A percentile compares a stretch with the other conserved stretches of the same genome.
These are phyloP conservation scores for Coniella lustricola DNA, from an alignment of 2,329 filamentous ascomycete species.

Conservation along the genomic window DNA sequence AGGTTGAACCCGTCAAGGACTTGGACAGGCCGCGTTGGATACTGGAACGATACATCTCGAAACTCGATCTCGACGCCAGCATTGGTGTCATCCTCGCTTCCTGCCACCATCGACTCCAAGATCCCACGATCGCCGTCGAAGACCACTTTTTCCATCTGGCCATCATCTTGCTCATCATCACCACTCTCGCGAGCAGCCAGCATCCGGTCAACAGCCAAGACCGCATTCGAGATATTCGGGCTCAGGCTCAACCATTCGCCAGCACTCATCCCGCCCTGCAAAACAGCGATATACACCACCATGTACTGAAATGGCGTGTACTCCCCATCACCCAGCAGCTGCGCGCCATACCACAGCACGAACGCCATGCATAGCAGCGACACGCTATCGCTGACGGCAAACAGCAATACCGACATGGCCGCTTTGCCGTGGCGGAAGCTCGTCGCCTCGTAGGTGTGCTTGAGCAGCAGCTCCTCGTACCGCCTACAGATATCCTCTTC, in stretches of 20 bases:
- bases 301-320: slow-evolving; percentile 28
- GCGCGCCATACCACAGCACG: slow-evolving; percentile 42
- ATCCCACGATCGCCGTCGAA: slow-evolving; percentile 26
- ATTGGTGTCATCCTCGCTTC: slow-evolving; percentile 20
- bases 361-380: slow-evolving; percentile 52
- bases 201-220: slow-evolving; percentile 25
- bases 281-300: slow-evolving; percentile 27
- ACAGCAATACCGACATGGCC: slow-evolving; percentile 26
- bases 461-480: slow-evolving; percentile 29
- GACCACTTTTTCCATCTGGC: background rate
- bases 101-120: background rate
- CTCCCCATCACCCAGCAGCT: slow-evolving; percentile 24
- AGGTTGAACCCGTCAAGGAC: slow-evolving; percentile 5
- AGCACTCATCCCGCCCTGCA: slow-evolving; percentile 27
- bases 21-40: slow-evolving; percentile 5
- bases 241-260: slow-evolving; percentile 27
- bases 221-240: slow-evolving; percentile 27
- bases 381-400: slow-evolving; percentile 34
- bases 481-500: slow-evolving; percentile 46
- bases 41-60: slow-evolving; percentile 9
- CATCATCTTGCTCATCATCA: background rate
- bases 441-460: slow-evolving; percentile 26
- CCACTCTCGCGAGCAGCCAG: slow-evolving; percentile 12
- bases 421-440: slow-evolving; percentile 21
- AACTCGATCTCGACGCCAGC: slow-evolving; percentile 13